A percentile compares a stretch with the other conserved stretches of the same genome.
phyloP scores from a whole-genome alignment of 805 yeast genomes.

The Yarrowia alimentaria region DNA sequence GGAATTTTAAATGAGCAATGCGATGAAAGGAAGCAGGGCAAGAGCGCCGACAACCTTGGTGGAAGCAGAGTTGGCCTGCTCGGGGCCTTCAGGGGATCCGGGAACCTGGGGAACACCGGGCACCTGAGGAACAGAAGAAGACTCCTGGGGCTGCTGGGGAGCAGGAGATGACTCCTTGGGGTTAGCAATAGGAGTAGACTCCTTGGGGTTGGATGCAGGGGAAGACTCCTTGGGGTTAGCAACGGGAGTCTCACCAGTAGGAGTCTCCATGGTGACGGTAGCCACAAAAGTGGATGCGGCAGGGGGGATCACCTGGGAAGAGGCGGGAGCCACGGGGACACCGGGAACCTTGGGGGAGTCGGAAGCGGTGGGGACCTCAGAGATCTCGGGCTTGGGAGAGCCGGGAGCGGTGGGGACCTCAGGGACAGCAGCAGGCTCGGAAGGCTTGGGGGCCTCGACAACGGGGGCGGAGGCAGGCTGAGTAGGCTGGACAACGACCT shows the following conservation, averaged over 20 bases:
- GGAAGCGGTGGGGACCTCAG: not conserved
- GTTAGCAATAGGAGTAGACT: not conserved
- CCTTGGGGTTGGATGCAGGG: not conserved
- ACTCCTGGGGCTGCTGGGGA: not conserved
- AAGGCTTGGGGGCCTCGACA: not conserved
- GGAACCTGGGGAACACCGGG: constrained; percentile 2
- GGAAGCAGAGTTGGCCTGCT: constrained; percentile 26
- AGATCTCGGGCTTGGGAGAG: not conserved
- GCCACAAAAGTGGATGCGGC: not conserved
- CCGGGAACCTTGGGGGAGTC: not conserved
- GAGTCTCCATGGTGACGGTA: not conserved
- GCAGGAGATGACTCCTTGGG: constrained; percentile 1
- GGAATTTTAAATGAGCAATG: constrained; percentile 18
- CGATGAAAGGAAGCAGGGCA: constrained; percentile 13
- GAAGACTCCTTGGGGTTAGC: constrained; percentile 1
- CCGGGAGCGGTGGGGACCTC: not conserved
- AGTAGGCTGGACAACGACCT: not conserved
- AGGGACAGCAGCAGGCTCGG: not conserved
- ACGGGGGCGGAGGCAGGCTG: not conserved
- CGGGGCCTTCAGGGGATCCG: not conserved
- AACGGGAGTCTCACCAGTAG: not conserved
- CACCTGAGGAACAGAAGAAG: not conserved
- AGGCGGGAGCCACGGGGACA: not conserved
- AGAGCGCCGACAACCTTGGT: constrained; percentile 9
- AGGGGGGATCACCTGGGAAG: not conserved